Percentiles rank a stretch among this genome's conserved stretches.
These are phyloP conservation scores for Sporobolomyces roseus DNA, from an alignment of 768 basidiomycete genomes.

Conservation along the genomic window DNA sequence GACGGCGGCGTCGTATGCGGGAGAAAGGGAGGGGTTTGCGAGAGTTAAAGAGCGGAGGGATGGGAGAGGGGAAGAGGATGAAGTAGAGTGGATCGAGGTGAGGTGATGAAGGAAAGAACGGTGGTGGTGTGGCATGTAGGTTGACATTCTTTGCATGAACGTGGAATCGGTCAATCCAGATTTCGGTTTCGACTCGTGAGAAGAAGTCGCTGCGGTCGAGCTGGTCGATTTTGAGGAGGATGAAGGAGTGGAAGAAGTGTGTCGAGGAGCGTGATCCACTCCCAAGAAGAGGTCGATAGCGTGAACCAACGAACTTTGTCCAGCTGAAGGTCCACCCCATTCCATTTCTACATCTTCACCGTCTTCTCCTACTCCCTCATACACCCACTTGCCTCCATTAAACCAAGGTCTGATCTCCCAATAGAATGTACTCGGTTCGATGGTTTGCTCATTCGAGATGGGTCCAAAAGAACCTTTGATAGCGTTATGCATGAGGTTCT, in stretches of 20 bases:
- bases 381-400: slow-evolving; percentile 73
- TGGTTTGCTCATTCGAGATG: neutral
- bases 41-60: slow-evolving; percentile 62
- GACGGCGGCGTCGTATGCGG: slow-evolving; percentile 72
- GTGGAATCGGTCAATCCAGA: slow-evolving; percentile 45
- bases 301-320: slow-evolving; percentile 88
- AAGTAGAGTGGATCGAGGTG: slow-evolving; percentile 57
- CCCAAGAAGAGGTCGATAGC: slow-evolving; percentile 70
- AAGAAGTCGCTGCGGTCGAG: neutral
- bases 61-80: slow-evolving; percentile 46
- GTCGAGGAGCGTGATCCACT: slow-evolving; percentile 54
- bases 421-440: slow-evolving; percentile 76
- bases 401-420: slow-evolving; percentile 89
- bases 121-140: slow-evolving; percentile 93
- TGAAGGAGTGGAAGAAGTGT: no score
- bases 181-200: slow-evolving; percentile 19
- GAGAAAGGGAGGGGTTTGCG: neutral
- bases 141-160: slow-evolving; percentile 81
- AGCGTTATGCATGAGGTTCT: slow-evolving; percentile 60
- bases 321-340: slow-evolving; percentile 73
- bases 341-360: slow-evolving; percentile 52
- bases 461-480: slow-evolving; percentile 55
- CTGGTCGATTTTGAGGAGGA: no score
- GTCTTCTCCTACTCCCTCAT: slow-evolving; percentile 64
- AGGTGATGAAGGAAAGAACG: slow-evolving; percentile 66